Evolutionary conservation across 2,329 filamentous ascomycete genomes (phyloP), one percentile per base, ranked within the genome.

Genomic region (Alternaria sp.): DNA sequence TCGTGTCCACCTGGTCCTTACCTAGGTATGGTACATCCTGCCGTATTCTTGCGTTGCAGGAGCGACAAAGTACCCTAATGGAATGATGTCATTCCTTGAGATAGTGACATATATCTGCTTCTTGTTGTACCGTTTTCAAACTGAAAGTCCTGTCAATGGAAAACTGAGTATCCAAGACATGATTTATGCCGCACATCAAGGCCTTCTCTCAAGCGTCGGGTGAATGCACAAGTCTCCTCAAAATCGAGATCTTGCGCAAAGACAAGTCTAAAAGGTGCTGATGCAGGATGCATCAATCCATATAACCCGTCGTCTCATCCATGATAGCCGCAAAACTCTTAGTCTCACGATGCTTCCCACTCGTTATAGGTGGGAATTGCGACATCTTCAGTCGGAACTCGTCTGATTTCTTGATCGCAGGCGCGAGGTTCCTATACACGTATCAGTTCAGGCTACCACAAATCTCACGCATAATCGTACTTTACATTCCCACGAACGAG

Each of bases 401-500:
- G 71, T 88, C 87, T 5, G 84, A 83, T 58, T 83, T 80, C 15
- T 71, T 65, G 7, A 90, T 79, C 3, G 85, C 84, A 28, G 77
- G 67, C 6, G 78, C 65, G 15, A 90, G 77, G 51, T 85, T 75
- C 43, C 86, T 87, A 58, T 0, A 7, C 4, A 1, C 1, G 8
- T 3, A 4, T 72, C 28, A 69, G 61, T 18, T 15, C 15, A 33
- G 3, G 7, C 2, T 7, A n/a, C 8, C 7, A n/a, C 9, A 4
- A 4, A 4, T 21, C 9, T 5, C 3, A 56, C 28, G 21, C 28
- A 26, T 5, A 5, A n/a, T 56, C 86, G 59, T 85, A 93, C 90
- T 86, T 84, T 45, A 93, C 81, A 57, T 85, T 83, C 11, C 91
- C 92, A 71, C 90, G 86, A n/a, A 94, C 85, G 3, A 93, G 88